Conservation (phyloP, 2,329 filamentous ascomycete species). For the Xylariomycetidae sp. region DNA sequence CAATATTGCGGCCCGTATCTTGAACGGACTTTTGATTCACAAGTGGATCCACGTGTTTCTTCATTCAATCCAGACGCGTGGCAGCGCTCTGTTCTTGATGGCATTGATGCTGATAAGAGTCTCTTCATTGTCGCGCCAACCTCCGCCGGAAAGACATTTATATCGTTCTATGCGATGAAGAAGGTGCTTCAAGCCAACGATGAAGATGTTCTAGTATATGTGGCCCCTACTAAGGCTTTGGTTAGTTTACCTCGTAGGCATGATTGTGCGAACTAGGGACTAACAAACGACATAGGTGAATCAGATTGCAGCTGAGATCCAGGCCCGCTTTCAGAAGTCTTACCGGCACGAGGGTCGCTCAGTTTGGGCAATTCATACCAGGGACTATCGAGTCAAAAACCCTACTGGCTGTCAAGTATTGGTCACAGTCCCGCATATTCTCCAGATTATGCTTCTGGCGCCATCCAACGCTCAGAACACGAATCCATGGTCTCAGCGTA, state of each 20-base stretch:
- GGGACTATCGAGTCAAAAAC: constrained; percentile 72
- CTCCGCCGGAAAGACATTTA: constrained; percentile 78
- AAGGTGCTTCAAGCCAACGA: constrained; percentile 65
- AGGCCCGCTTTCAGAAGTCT: constrained; percentile 67
- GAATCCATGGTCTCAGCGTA: constrained; percentile 57
- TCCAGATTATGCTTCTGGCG: constrained; percentile 72
- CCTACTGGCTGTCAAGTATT: constrained; percentile 68
- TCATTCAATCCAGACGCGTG: constrained; percentile 75
- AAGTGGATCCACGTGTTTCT: constrained; percentile 59
- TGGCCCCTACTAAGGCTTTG: constrained; percentile 76
- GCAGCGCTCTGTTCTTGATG: constrained; percentile 70
- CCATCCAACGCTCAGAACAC: constrained; percentile 56
- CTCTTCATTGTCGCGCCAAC: constrained; percentile 74
- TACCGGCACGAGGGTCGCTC: constrained; percentile 58
- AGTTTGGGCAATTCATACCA: constrained; percentile 75
- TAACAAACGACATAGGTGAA: too few relatives aligned
- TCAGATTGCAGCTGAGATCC: constrained; percentile 75
- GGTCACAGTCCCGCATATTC: constrained; percentile 72
- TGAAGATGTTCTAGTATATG: constrained; percentile 69
- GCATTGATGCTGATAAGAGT: constrained; percentile 65
- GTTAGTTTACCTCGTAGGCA: too few relatives aligned
- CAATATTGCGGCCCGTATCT: constrained; percentile 67
- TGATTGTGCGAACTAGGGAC: too few relatives aligned
- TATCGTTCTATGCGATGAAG: constrained; percentile 80
- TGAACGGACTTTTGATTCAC: constrained; percentile 68